Conservation (phyloP, 306 rosid genomes). For the Quercus robur region DNA sequence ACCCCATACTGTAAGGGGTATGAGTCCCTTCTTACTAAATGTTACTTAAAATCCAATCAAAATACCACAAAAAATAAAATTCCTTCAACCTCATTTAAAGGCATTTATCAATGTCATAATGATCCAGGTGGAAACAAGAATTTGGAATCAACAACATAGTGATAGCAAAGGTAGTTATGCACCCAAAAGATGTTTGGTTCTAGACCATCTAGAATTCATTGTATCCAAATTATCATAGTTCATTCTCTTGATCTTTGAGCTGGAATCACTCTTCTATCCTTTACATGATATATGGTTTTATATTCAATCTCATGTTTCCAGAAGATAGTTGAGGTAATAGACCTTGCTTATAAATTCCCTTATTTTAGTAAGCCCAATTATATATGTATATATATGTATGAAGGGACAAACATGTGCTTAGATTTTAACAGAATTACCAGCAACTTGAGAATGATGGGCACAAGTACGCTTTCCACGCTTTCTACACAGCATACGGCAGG, state of each 20-base stretch:
- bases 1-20: background rate
- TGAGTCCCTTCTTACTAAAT: background rate
- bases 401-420: background rate
- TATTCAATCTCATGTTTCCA: no score
- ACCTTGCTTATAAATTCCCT: background rate
- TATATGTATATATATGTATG: background rate
- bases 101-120: background rate
- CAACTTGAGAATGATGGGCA: conserved; percentile 38
- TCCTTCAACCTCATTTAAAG: background rate
- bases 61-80: background rate
- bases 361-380: background rate
- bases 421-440: conserved; percentile 44
- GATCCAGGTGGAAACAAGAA: background rate
- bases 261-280: background rate
- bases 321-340: background rate
- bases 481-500: conserved; percentile 63
- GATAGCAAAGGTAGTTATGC: background rate
- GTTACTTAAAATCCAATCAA: background rate
- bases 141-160: background rate
- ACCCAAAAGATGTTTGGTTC: background rate
- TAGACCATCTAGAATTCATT: background rate
- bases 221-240: background rate
- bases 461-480: conserved; percentile 49
- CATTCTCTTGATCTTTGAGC: background rate
- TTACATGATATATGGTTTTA: background rate